These are phyloP conservation scores for Penicillium pulvis DNA, from an alignment of 495 filamentous ascomycete species.

Conservation along the genomic window DNA sequence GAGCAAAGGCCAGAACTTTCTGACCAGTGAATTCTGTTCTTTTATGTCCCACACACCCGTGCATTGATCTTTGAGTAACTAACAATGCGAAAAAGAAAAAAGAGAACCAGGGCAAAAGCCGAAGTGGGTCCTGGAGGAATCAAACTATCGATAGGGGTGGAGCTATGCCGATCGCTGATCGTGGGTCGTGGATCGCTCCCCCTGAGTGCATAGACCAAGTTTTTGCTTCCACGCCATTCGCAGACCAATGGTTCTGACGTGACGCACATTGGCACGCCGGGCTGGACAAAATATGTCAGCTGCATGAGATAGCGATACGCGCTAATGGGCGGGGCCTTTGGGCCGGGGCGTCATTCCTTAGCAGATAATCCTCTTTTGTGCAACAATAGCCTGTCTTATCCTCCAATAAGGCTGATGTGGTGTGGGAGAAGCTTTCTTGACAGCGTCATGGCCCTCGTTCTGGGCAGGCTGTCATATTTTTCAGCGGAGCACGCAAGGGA, in stretches of 20 bases:
- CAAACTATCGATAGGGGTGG: slow-evolving; percentile 11
- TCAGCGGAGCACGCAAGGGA: slow-evolving; percentile 14
- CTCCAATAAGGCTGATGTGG: slow-evolving; percentile 9
- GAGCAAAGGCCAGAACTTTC: not conserved
- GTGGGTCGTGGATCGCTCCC: not conserved
- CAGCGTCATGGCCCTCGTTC: slow-evolving; percentile 8
- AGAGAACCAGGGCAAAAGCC: not conserved
- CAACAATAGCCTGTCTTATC: slow-evolving; percentile 6
- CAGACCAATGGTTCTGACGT: not conserved
- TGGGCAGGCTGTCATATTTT: not conserved
- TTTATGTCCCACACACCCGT: not conserved
- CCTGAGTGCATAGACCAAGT: slow-evolving; percentile 2
- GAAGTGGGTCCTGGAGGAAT: not conserved
- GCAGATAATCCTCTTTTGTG: not conserved
- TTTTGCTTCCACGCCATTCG: not conserved
- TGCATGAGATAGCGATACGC: slow-evolving; percentile 5
- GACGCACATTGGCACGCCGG: slow-evolving; percentile 15
- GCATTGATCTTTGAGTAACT: not conserved
- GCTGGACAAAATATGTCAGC: not conserved
- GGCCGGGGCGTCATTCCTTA: not conserved
- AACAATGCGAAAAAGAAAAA: not conserved
- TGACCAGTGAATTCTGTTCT: not conserved
- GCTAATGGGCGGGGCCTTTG: not conserved
- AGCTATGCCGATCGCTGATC: slow-evolving; percentile 7
- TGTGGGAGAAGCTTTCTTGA: slow-evolving; percentile 13